Evolutionary conservation across 805 yeast genomes (phyloP), one percentile per base, ranked within the genome.

Genomic region (Yamadazyma takamatsuzukensis): DNA sequence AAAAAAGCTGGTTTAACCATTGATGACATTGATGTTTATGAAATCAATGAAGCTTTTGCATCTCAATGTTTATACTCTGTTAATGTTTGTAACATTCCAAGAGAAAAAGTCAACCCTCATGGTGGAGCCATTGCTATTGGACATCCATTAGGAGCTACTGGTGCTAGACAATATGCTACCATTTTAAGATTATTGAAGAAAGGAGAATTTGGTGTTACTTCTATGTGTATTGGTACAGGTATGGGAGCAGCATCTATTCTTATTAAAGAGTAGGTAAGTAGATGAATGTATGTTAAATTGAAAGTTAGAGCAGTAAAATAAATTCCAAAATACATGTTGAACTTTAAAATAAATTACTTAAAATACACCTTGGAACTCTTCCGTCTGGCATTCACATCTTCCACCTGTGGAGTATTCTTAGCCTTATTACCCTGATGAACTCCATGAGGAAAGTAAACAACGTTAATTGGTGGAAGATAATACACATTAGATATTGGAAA

Each of bases 51-150:
- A 70, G 97, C 97, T 1, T 90, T 90, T 63, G 97, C 97, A 12
- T 93, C 95, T 8, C 97, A 90, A 68, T 87, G 94, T 34, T 61
- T 90, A 33, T 89, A 73, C 66, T 81, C 89, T 34, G 72, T 87
- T 30, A 68, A 71, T 42, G 68, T 73, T 29, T 72, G 76, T 46
- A 78, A 82, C 31, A 76, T 90, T 39, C 89, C 88, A 38, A 35
- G 55, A 27, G 72, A 70, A 38, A 61, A 54, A 52, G 60, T 88
- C 43, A 88, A 88, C 67, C 89, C 94, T 44, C 78, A 82, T 55
- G 97, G 97, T 53, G 97, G 97, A 52, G 97, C 97, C 30, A 89
- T 90, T 48, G 96, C 97, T 5, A 63, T 89, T 41, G 97, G 97
- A 14, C 97, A 89, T 62, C 97, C 97, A 38, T 64, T 66, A 48